Evolutionary conservation across 306 rosid genomes (phyloP).

Genomic region (Mimosa bimucronata): DNA sequence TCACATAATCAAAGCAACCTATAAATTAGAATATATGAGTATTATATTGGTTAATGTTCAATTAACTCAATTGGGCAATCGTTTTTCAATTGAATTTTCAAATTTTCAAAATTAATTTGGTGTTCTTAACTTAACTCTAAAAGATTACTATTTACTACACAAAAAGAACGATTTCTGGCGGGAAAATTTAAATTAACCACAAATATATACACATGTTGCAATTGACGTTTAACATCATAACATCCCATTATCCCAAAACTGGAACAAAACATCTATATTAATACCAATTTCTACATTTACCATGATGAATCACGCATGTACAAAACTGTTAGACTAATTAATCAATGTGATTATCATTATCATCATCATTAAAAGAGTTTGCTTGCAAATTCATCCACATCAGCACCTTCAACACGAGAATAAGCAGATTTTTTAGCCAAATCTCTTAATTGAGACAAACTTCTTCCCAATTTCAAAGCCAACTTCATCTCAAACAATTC

Average conservation of each 20-base stretch:
- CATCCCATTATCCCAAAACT: not conserved
- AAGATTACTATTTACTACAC: too few relatives aligned
- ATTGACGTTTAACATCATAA: not conserved
- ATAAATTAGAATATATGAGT: too few relatives aligned
- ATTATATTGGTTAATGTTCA: too few relatives aligned
- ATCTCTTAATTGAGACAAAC: slow-evolving; percentile 62
- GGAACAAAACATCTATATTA: not conserved
- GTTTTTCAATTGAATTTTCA: not conserved
- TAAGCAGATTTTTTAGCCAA: slow-evolving; percentile 64
- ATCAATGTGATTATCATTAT: not conserved
- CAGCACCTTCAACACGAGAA: slow-evolving; percentile 50
- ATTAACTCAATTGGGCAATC: too few relatives aligned
- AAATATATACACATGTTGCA: not conserved
- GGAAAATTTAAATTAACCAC: not conserved
- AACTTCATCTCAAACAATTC: slow-evolving; percentile 64
- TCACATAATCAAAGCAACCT: too few relatives aligned
- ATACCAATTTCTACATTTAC: not conserved
- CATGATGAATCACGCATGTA: too few relatives aligned
- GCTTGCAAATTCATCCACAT: slow-evolving; percentile 48
- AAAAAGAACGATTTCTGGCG: not conserved
- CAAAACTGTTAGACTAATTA: not conserved
- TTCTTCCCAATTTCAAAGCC: slow-evolving; percentile 79
- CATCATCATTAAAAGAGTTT: not conserved
- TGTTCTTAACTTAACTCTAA: not conserved
- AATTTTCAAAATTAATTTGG: too few relatives aligned